phyloP scores from a whole-genome alignment of 208 protist species.

The Blechomonas ayalai region DNA sequence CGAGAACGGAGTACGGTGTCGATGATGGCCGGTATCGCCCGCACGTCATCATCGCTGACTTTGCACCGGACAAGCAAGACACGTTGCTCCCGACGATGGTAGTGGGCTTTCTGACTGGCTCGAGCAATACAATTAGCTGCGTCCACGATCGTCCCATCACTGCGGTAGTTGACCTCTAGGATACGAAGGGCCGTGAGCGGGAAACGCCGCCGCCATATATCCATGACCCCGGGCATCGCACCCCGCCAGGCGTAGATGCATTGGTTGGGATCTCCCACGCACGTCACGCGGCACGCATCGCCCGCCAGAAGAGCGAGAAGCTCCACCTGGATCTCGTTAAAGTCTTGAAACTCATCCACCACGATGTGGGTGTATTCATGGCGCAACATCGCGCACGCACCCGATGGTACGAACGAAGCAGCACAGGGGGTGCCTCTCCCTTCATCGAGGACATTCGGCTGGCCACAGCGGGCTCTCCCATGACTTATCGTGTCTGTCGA shows the following conservation, averaged over 20 bases:
- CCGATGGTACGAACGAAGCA: conserved; percentile 11
- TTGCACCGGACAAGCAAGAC: conserved; percentile 30
- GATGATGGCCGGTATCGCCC: conserved; percentile 29
- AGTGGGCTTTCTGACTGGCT: conserved; percentile 29
- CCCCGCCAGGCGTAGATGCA: conserved; percentile 89
- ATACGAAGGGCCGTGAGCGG: conserved; percentile 32
- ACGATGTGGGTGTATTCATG: conserved; percentile 73
- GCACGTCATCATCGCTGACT: conserved; percentile 24
- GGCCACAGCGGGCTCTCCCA: too few relatives aligned
- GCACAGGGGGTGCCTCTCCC: too few relatives aligned
- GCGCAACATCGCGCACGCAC: conserved; percentile 25
- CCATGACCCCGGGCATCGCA: conserved; percentile 58
- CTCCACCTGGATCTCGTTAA: conserved; percentile 85
- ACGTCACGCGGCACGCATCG: conserved; percentile 74
- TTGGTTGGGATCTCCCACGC: conserved; percentile 84
- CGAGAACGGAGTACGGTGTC: conserved; percentile 37
- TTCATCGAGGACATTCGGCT: background rate
- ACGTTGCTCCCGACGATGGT: conserved; percentile 23
- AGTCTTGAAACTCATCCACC: conserved; percentile 88
- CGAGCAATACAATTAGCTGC: conserved; percentile 47
- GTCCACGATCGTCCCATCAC: conserved; percentile 54
- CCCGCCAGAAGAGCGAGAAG: conserved; percentile 73
- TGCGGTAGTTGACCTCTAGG: conserved; percentile 81
- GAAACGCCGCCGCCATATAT: conserved; percentile 66
- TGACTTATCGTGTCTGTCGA: background rate